Base-by-base conservation (phyloP, 139 green algal species). In the Zygnema circumcarinatum region DNA sequence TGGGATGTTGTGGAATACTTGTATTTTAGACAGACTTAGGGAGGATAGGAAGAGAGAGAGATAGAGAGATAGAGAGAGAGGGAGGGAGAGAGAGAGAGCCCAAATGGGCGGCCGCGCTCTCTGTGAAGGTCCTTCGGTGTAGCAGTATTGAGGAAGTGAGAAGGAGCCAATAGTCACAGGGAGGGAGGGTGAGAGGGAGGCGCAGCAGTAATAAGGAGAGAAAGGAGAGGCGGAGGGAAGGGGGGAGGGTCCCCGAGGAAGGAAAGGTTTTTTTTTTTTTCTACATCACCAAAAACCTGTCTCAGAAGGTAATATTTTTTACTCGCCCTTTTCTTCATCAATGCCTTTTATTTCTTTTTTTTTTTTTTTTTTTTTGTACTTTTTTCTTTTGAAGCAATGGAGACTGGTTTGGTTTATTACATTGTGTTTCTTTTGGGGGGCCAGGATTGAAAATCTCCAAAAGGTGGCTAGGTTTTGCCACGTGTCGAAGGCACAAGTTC, bases 301-400 rank as follows among this genome's bases (percentile, higher is more conserved):
- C n/a, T n/a, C n/a, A n/a, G n/a, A n/a, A n/a, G n/a, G 47, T 62
- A 62, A 62, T 62, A n/a, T 62, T 62, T 16, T 62, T 62, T 62
- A 62, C 47, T 62, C 16, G 16, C 16, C 7, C 47, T 62, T 62
- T 62, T 62, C 16, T 62, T 62, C 47, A 62, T 62, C 7, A 25
- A 62, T 62, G 16, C 16, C 7, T 62, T 62, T 62, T 62, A 25
- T 62, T 62, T 62, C 16, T 7, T 62, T 25, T 25, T 16, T 62
- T 62, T 62, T 16, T 7, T 62, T 25, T 62, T 62, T 62, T 62
- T 62, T 62, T 62, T 62, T 62, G 47, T 62, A 62, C 7, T 16
- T 62, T 62, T 62, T 16, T 7, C 7, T 62, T 62, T 62, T 62
- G 47, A 62, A 7, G 7, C 7, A 25, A 62, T 62, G 47, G 47